Base-by-base conservation (phyloP, 1,284 basidiomycete genomes). In the Salmacisia buchloeana region DNA sequence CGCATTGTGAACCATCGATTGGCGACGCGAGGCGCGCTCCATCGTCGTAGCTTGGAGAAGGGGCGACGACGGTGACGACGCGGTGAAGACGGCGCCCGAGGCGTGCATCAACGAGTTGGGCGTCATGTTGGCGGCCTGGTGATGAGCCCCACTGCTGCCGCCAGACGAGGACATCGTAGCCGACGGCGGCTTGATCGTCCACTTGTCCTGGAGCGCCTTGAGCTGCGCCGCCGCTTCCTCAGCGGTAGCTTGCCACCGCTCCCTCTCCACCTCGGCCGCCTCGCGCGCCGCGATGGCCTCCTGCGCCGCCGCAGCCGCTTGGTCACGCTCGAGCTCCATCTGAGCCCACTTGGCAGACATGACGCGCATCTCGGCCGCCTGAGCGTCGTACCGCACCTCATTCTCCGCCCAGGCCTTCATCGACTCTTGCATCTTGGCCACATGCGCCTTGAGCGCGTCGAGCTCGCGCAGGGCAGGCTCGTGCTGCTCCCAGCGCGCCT, bases 221-320 rank as follows among this genome's bases (percentile, higher is more conserved):
- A 54, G 62, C 56, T 72, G 66, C 21, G 70, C 62, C 6, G 69
- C 70, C 39, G 66, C 63, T 49, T 73, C 70, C 21, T 72, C 69
- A 10, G 49, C 49, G n/a, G 9, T 29, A 3, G 49, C 49, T 4
- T 18, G 31, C 49, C 49, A 54, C 18, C 49, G 13, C 27, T 54
- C 25, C 29, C 21, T 29, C 27, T 54, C 49, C 49, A 7, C 18
- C 3, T 54, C 29, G 10, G 27, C 49, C 27, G 31, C 49, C 2
- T 54, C 49, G 13, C 49, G 25, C 12, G 49, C 49, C 9, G 18
- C 18, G 9, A 54, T 31, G 2, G 49, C 49, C 49, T 54, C 49
- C 13, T 31, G 23, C 25, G 49, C 49, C 49, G 21, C 27, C 9
- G 29, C 29, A 12, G 31, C 25, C 49, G 49, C 49, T 13, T 31